A percentile compares a stretch with the other conserved stretches of the same genome.
Evolutionary conservation across 202 grass and related monocot species (phyloP).

Genomic region (Schoenoplectus triqueter): DNA sequence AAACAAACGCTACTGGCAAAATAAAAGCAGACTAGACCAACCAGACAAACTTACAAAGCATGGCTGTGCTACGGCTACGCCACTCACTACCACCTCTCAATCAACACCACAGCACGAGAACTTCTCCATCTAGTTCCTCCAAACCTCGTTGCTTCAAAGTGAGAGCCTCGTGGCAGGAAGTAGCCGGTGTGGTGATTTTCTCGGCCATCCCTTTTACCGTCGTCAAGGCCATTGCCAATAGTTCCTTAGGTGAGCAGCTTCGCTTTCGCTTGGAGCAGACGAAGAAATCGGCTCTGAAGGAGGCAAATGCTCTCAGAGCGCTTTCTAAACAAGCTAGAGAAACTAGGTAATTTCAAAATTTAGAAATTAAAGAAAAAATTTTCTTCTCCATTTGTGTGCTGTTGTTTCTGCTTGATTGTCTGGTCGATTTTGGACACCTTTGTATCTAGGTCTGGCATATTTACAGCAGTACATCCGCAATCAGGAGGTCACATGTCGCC

Average conservation of each 20-base stretch:
- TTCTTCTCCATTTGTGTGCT: too few relatives aligned
- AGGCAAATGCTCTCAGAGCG: slow-evolving; percentile 49
- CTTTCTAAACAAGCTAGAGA: slow-evolving; percentile 55
- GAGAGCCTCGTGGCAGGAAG: slow-evolving; percentile 66
- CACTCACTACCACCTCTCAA: neutral
- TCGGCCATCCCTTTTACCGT: slow-evolving; percentile 89
- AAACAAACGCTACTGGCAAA: too few relatives aligned
- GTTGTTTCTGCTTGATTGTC: too few relatives aligned
- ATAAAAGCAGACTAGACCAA: neutral
- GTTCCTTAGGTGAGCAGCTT: slow-evolving; percentile 69
- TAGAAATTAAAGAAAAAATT: too few relatives aligned
- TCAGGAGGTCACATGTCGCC: too few relatives aligned
- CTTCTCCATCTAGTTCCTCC: neutral
- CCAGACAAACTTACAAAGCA: neutral
- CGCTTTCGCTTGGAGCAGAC: slow-evolving; percentile 57
- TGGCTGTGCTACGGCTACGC: slow-evolving; percentile 18
- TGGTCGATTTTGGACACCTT: too few relatives aligned
- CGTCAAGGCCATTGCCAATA: slow-evolving; percentile 84
- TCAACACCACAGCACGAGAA: neutral
- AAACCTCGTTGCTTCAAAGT: neutral
- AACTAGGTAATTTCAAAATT: slow-evolving; percentile 45
- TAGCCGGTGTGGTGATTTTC: slow-evolving; percentile 82
- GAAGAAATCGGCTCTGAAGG: slow-evolving; percentile 62
- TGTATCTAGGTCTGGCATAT: too few relatives aligned
- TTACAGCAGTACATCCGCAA: too few relatives aligned